Percentiles rank a stretch among this genome's conserved stretches.
Evolutionary conservation across 2,329 filamentous ascomycete species (phyloP).

Genomic region (Penicillium occitanis): DNA sequence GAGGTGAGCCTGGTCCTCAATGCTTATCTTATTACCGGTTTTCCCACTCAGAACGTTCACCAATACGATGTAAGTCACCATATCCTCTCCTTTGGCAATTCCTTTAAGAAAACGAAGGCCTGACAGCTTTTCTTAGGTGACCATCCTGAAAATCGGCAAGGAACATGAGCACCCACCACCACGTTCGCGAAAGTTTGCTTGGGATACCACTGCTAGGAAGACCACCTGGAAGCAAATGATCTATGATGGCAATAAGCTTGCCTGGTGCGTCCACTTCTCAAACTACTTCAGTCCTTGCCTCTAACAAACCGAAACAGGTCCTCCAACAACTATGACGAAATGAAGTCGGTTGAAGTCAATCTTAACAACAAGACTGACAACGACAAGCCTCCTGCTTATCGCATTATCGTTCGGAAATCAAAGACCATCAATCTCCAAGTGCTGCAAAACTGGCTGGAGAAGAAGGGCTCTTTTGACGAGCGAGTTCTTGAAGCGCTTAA

Average conservation of each 20-base stretch:
- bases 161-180: constrained; percentile 5
- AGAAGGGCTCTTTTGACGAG: constrained; percentile 56
- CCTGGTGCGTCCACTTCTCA: constrained; percentile 62
- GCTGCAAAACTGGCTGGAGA: constrained; percentile 65
- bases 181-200: constrained; percentile 65
- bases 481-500: constrained; percentile 77
- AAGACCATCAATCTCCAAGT: constrained; percentile 67
- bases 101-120: constrained; percentile 20
- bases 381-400: constrained; percentile 52
- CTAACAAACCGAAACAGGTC: constrained; percentile 40
- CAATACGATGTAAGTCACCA: constrained; percentile 76
- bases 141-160: constrained; percentile 46
- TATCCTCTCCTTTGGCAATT: constrained; percentile 1
- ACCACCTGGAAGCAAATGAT: constrained; percentile 63
- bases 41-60: constrained; percentile 63
- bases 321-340: constrained; percentile 37
- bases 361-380: constrained; percentile 56
- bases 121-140: constrained; percentile 52
- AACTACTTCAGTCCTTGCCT: constrained; percentile 31
- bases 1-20: constrained; percentile 64
- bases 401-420: constrained; percentile 63
- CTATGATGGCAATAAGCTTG: constrained; percentile 80
- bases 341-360: constrained; percentile 62
- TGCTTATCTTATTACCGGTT: constrained; percentile 66
- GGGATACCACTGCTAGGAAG: constrained; percentile 65